Conservation (phyloP, 306 rosid genomes). For the Casuarina cunninghamiana region DNA sequence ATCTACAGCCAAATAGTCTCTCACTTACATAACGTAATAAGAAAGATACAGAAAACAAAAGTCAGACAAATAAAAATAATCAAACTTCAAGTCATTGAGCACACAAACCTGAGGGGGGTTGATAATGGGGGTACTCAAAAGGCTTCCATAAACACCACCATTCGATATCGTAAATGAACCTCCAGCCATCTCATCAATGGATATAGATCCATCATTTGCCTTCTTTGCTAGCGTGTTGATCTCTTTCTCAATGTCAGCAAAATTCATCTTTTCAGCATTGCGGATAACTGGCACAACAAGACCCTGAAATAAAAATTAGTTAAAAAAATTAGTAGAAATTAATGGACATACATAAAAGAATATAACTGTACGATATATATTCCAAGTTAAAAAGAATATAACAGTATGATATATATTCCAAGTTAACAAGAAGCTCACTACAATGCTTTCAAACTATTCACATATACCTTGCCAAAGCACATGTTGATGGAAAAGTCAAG, state of each 20-base stretch:
- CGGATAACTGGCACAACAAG: conserved; percentile 84
- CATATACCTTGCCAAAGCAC: background rate
- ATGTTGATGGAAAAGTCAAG: background rate
- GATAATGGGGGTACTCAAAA: conserved; percentile 82
- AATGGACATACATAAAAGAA: background rate
- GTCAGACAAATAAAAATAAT: background rate
- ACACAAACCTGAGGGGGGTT: conserved; percentile 79
- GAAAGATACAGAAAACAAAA: background rate
- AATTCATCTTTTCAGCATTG: conserved; percentile 65
- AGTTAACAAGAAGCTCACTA: background rate
- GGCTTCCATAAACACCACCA: conserved; percentile 88
- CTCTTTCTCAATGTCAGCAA: conserved; percentile 80
- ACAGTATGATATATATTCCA: background rate
- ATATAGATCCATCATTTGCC: conserved; percentile 70
- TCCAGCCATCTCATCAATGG: conserved; percentile 91
- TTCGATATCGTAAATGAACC: conserved; percentile 83
- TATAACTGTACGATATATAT: background rate
- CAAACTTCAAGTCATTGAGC: conserved; percentile 1
- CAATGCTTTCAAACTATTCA: background rate
- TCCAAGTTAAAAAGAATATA: background rate
- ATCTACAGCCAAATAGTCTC: background rate
- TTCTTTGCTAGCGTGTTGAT: conserved; percentile 73
- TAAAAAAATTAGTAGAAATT: conserved; percentile 7
- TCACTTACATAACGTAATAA: too few relatives aligned
- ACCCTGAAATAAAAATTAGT: conserved; percentile 43